These are phyloP conservation scores for Kurtzmaniella natalensis DNA, from an alignment of 1,139 yeast species.

Conservation along the genomic window DNA sequence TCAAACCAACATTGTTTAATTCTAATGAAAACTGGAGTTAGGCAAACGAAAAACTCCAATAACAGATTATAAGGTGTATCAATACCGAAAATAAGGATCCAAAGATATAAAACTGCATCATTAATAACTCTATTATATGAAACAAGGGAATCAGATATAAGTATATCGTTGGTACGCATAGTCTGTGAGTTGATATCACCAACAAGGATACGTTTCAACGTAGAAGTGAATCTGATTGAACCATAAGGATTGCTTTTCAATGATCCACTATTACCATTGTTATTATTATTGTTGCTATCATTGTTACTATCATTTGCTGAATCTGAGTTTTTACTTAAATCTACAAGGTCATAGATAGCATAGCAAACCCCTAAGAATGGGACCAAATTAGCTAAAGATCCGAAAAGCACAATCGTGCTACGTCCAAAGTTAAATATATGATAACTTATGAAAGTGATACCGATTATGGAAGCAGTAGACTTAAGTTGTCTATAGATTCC, in stretches of 20 bases:
- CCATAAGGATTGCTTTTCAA: conserved; percentile 22
- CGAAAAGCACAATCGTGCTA: background rate
- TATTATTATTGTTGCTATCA: background rate
- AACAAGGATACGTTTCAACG: conserved; percentile 47
- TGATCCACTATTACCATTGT: background rate
- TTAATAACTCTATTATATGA: conserved; percentile 74
- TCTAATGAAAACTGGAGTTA: conserved; percentile 67
- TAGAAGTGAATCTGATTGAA: conserved; percentile 40
- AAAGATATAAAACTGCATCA: conserved; percentile 52
- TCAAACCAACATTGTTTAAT: conserved; percentile 79
- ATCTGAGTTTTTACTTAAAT: background rate
- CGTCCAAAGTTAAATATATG: conserved; percentile 2
- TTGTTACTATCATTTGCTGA: background rate
- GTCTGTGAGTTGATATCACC: conserved; percentile 54
- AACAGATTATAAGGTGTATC: conserved; percentile 20
- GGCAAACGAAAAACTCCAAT: conserved; percentile 48
- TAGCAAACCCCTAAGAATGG: conserved; percentile 1
- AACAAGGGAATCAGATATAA: conserved; percentile 76
- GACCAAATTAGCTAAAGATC: conserved; percentile 1
- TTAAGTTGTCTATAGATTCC: conserved; percentile 33
- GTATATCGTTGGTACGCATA: conserved; percentile 71
- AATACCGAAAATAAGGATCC: conserved; percentile 26
- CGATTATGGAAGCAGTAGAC: conserved; percentile 17
- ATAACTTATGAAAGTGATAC: conserved; percentile 16
- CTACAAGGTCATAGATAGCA: conserved; percentile 3